Evolutionary conservation across 805 yeast species (phyloP), one percentile per base, ranked within the genome.

Genomic region (Kazachstania viticola): DNA sequence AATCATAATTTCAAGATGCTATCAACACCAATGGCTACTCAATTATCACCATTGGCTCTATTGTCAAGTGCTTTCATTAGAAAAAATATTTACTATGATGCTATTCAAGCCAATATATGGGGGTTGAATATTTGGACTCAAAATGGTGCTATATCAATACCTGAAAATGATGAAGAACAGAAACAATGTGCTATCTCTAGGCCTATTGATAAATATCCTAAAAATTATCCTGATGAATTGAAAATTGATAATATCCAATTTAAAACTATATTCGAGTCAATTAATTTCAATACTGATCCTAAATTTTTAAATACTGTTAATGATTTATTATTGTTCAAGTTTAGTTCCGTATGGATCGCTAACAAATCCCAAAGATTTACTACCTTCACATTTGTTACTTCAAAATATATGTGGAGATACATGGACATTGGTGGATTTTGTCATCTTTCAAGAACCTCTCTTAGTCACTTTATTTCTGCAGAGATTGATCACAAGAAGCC

Each of bases 21-120:
- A 12, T 62, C 64, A 33, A 69, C 84, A 2, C 95, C 97, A 0
- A 57, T 83, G 28, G 58, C 68, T 8, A 85, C 96, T 0, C 67
- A 74, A 28, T 59, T 71, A 36, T 76, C 94, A 1, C 67, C 71
- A 34, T 63, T 74, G 8, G 75, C 94, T 0, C 62, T 81, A 9
- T 51, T 82, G 2, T 71, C 88, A 41, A 63, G 74, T n/a, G 26
- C 31, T 2, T 35, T 30, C 14, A 35, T 29, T 26, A 31, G 28
- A 11, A 29, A 29, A 11, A 14, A 21, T 6, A 25, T 29, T 11
- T 33, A 14, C 25, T 29, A 33, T 15, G 37, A 35, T 22, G 94
- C 95, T 0, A 56, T 79, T 9, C 75, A 82, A 3, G 94, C 94
- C 0, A 88, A 88, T 52, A 69, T 76, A 13, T 85, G 95, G 94